Evolutionary conservation across 768 basidiomycete species (phyloP), one percentile per base, ranked within the genome.

Genomic region (Lentinus tigrinus): DNA sequence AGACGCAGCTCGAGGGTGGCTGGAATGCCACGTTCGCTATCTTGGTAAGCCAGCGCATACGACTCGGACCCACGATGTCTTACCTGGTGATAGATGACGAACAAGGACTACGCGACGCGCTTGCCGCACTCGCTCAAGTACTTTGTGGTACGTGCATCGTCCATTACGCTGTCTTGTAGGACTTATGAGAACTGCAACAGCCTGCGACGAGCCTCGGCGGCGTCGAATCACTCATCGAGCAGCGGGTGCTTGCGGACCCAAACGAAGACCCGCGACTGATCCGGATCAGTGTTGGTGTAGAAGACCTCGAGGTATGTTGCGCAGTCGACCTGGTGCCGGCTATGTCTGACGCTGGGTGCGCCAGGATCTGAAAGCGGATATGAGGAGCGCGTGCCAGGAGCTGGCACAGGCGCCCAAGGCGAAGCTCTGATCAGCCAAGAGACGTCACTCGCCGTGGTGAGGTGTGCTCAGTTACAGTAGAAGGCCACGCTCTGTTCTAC

Each of bases 191-290:
- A n/a, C 31, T 39, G 28, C 23, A 14, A 31, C 40, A 93, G 89
- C 80, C 88, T 50, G 92, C 93, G 4, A 93, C 92, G 13, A 91
- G 89, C 59, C 80, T 95, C 7, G 93, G 93, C 19, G 89, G 93
- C 16, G 91, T 94, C 3, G 93, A 95, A 68, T 88, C 87, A 9
- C 78, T 94, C 48, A 83, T 85, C 26, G 93, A 95, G 72, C 87
- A 91, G 37, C 84, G 91, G 17, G 44, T 76, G 36, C 76, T 77
- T 31, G 80, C 78, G 23, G 90, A 93, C 68, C 78, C 85, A 0
- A 72, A 74, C 24, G 81, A 83, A 23, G 81, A 93, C 72, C 88
- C 91, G 8, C 74, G 81, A 14, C 71, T 91, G 47, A 73, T 95
- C 50, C 81, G 93, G 52, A 72, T 95, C 27, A 93, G 91, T 62